Evolutionary conservation across 371 early-diverging fungal species (phyloP), one percentile per base, ranked within the genome.

Genomic region (Mycotypha africana): DNA sequence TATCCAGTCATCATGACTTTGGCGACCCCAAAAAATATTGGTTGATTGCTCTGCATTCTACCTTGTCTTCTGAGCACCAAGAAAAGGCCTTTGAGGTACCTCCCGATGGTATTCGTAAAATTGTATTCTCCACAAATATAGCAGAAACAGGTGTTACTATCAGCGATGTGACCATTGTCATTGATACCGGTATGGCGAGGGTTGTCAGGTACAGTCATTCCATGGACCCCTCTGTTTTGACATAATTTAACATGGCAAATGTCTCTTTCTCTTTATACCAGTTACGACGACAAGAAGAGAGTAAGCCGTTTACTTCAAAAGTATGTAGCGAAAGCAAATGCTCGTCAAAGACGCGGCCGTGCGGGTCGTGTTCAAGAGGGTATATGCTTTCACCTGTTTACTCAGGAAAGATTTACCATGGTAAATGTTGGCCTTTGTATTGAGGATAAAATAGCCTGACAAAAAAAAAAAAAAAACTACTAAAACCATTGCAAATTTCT

Each of bases 81-180:
- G 75, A 77, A 24, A 70, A 67, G 11, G 85, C 84, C 2, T 84
- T 85, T 60, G 79, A 79, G 21, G 50, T 67, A 4, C 83, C 85
- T 9, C 78, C 82, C 1, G 41, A 57, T 0, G 83, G 84, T 0
- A 53, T 76, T 11, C 72, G 95, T 23, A 95, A 95, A 62, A 81
- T 93, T 42, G 89, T 98, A 14, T 60, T 98, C 38, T 70, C 89
- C 3, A 97, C 96, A 16, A 95, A 96, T 47, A 92, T 97, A 65
- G 92, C 95, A 1, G 98, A 97, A 58, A 97, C 97, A 0, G 87
- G 88, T 50, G 80, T 98, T 17, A 98, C 98, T 8, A 95, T 98
- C 30, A 93, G 93, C 8, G 95, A 93, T 59, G 85, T 96, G 11
- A 92, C 91, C 0, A 81, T 88, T 44, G 98, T 98, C 0, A 84